Evolutionary conservation across 2,329 filamentous ascomycete species (phyloP), one percentile per base, ranked within the genome.

Genomic region (Aspergillus novoparasiticus): DNA sequence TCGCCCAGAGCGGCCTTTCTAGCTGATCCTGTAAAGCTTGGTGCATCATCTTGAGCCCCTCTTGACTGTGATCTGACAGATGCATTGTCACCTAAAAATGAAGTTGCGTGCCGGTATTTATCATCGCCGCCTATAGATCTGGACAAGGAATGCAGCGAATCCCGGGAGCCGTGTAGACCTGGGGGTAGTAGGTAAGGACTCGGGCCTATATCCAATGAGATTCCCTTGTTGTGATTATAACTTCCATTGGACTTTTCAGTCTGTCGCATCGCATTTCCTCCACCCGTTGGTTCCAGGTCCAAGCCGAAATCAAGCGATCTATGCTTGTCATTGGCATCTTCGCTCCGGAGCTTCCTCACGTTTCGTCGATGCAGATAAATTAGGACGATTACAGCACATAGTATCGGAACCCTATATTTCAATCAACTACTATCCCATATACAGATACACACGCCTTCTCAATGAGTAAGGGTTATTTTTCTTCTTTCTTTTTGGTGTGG

Each of bases 241-340:
- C 74, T 72, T 54, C 71, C 70, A 30, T 75, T 58, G 46, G 73
- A 64, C 68, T 83, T 82, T 66, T 84, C 79, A 30, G 71, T 43
- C 66, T 84, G 79, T 14, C 88, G 88, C 73, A 92, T 84, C 30
- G 82, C 84, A 84, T 82, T 84, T 46, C 72, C 74, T 28, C 74
- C 73, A 82, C 53, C 68, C 66, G 64, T 63, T 46, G 61, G 73
- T 67, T 43, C 73, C 65, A 82, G 77, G 61, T 90, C 92, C 73
- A 97, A 79, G 41, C 95, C 95, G 75, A 97, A 99, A 77, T 99
- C 95, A 74, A 98, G 85, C 0, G 93, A 95, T 74, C 90, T 94
- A 78, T 96, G 92, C 69, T 92, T 92, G 77, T 97, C 94, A 66
- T 90, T 88, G 21, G 86, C 84, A 79, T 99, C 95, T 79, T 99